A percentile compares a stretch with the other conserved stretches of the same genome.
Conservation (phyloP, 768 basidiomycete species). For the Mycena maculata region DNA sequence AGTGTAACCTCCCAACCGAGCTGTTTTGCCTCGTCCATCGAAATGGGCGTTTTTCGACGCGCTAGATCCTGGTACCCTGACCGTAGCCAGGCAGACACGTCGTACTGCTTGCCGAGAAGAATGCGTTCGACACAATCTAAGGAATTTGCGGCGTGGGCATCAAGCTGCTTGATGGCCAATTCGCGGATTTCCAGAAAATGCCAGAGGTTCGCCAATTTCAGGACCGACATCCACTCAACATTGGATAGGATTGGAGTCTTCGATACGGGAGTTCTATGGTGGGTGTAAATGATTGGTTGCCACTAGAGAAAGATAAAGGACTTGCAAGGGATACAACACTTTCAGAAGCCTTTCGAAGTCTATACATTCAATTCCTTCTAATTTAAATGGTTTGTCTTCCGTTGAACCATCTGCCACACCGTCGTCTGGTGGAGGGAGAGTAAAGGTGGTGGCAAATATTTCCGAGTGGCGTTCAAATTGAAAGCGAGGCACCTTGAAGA, state of each 20-base stretch:
- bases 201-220: constrained; percentile 49
- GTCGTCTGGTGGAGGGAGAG: constrained; percentile 33
- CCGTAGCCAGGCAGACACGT: constrained; percentile 21
- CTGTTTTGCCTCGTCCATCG: constrained; percentile 9
- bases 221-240: constrained; percentile 44
- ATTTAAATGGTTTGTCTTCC: constrained; percentile 40
- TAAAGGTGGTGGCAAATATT: constrained; percentile 42
- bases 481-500: constrained; percentile 45
- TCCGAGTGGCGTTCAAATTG: constrained; percentile 40
- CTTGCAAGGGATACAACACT: constrained; percentile 44
- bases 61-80: constrained; percentile 22
- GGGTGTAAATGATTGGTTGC: background rate
- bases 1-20: constrained; percentile 23
- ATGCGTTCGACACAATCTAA: constrained; percentile 14
- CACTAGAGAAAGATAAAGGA: background rate
- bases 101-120: constrained; percentile 12
- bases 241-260: background rate
- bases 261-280: background rate
- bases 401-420: constrained; percentile 34
- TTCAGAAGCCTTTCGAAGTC: constrained; percentile 43
- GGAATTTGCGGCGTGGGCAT: background rate
- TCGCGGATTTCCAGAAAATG: constrained; percentile 37
- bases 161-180: constrained; percentile 41
- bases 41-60: background rate
- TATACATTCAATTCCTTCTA: constrained; percentile 36